phyloP scores from a whole-genome alignment of 495 filamentous ascomycete species.

The Penicillium longicatenatum region DNA sequence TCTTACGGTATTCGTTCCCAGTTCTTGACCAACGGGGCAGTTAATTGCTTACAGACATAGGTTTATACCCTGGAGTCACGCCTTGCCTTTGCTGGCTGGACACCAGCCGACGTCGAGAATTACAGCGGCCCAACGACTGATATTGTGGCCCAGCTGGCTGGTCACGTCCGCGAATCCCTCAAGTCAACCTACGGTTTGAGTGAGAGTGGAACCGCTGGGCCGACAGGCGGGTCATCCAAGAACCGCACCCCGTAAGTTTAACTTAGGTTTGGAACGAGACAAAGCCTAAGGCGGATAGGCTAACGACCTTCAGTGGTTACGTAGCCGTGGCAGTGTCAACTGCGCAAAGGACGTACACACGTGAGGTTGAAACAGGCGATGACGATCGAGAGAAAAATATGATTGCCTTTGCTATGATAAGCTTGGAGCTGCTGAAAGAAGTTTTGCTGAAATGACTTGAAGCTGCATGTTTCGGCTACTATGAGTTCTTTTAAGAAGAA shows the following conservation, averaged over 20 bases:
- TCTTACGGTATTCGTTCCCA: constrained; percentile 38
- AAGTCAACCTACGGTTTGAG: constrained; percentile 56
- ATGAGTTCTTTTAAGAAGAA: no score
- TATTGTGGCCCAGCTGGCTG: constrained; percentile 8
- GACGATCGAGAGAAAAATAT: constrained; percentile 60
- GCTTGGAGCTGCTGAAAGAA: constrained; percentile 56
- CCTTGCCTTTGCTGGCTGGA: constrained; percentile 62
- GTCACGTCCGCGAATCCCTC: constrained; percentile 53
- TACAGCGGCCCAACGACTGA: constrained; percentile 46
- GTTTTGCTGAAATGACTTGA: neutral
- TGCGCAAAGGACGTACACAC: constrained; percentile 47
- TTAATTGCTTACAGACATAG: no score
- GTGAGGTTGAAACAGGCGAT: constrained; percentile 55
- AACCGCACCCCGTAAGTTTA: constrained; percentile 57
- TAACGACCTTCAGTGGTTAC: constrained; percentile 48
- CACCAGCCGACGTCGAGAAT: constrained; percentile 43
- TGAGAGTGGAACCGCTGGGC: constrained; percentile 66
- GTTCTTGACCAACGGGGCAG: no score
- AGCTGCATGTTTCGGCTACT: no score
- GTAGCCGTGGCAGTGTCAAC: constrained; percentile 59
- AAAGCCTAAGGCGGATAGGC: neutral
- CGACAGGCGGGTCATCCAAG: constrained; percentile 55
- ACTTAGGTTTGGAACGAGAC: neutral
- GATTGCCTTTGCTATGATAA: constrained; percentile 60
- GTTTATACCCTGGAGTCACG: constrained; percentile 61